These are phyloP conservation scores for Kodamaea plutei DNA, from an alignment of 1,139 yeast species.

Conservation along the genomic window DNA sequence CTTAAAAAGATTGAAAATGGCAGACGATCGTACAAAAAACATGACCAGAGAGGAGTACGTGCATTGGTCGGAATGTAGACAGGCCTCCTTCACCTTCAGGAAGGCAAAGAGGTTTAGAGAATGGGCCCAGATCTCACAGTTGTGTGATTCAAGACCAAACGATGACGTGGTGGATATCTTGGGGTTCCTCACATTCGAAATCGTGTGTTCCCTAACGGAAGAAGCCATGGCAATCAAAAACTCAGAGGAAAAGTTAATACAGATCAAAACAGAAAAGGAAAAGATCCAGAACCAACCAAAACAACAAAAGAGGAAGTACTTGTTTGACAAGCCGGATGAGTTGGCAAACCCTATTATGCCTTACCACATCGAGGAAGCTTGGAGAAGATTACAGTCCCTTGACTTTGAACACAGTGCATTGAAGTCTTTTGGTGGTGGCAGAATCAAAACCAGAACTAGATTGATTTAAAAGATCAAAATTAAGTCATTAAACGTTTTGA, in stretches of 20 bases:
- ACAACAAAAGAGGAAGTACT: conserved; percentile 44
- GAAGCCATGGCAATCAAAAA: conserved; percentile 81
- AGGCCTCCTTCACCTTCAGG: conserved; percentile 92
- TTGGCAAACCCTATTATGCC: conserved; percentile 79
- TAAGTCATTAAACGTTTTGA: too few species aligned
- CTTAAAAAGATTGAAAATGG: conserved; percentile 79
- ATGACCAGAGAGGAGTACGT: conserved; percentile 98
- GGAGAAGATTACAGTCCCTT: conserved; percentile 71
- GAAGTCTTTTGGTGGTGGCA: conserved; percentile 76
- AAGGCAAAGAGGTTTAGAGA: conserved; percentile 90
- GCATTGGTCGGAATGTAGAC: conserved; percentile 98
- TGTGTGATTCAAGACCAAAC: conserved; percentile 88
- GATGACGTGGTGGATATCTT: conserved; percentile 95
- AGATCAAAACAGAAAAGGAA: conserved; percentile 31
- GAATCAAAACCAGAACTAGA: conserved; percentile 39
- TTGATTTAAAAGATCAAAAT: conserved; percentile 25
- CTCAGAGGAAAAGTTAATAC: conserved; percentile 51
- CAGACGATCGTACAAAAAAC: conserved; percentile 87
- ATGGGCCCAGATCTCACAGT: conserved; percentile 86
- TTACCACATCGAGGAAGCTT: conserved; percentile 86
- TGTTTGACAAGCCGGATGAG: conserved; percentile 91
- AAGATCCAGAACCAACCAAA: conserved; percentile 19
- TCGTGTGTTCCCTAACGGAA: conserved; percentile 91
- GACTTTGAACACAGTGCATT: conserved; percentile 61
- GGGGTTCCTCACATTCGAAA: conserved; percentile 93